Conservation (phyloP, 768 basidiomycete species). For the Amanita pseudoporphyria region DNA sequence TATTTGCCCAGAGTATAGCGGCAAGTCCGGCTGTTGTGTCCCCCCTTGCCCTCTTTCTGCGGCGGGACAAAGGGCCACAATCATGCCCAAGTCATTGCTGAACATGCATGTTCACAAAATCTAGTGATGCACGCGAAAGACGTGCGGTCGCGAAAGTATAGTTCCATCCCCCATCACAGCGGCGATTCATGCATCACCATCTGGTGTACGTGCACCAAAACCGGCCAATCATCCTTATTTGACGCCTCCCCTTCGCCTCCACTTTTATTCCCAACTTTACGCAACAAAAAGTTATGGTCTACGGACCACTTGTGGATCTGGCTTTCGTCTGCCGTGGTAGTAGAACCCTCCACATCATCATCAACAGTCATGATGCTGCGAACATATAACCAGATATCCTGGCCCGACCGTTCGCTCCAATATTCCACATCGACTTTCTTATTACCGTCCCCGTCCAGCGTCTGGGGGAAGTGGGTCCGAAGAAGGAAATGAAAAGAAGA, state of each 20-base stretch:
- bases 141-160: neutral
- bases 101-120: no score
- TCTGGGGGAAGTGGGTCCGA: neutral
- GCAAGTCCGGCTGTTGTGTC: no score
- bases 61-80: no score
- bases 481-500: neutral
- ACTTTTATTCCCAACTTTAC: no score
- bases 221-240: neutral
- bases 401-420: neutral
- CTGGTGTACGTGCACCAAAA: neutral
- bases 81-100: neutral
- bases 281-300: slow-evolving; percentile 1
- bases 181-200: slow-evolving; percentile 2
- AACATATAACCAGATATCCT: slow-evolving; percentile 1
- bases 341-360: neutral
- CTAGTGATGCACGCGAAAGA: no score
- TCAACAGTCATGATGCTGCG: neutral
- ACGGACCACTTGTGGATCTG: neutral
- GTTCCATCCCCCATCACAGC: neutral
- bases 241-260: neutral
- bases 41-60: no score
- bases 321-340: neutral
- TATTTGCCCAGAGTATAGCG: no score
- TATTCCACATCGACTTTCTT: neutral
- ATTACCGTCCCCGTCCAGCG: neutral